Evolutionary conservation across 2,329 filamentous ascomycete genomes (phyloP), one percentile per base, ranked within the genome.

Genomic region (Colletotrichum destructivum): DNA sequence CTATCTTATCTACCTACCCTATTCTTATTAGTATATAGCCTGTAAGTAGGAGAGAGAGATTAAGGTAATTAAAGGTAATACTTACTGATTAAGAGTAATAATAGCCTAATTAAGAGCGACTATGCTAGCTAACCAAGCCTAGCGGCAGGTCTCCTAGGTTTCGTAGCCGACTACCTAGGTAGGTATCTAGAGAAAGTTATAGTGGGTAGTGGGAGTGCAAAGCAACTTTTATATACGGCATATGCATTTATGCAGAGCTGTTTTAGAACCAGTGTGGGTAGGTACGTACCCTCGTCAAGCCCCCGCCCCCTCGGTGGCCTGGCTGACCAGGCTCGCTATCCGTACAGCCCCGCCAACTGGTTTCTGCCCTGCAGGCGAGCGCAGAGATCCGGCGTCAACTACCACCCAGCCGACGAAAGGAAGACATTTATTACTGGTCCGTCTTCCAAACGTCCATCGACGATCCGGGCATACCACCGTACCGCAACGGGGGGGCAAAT

Each of bases 351-450:
- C 69, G 64, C 69, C 60, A 69, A 71, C 59, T 51, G 35, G 63
- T 66, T 70, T 69, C 67, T 63, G 69, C 59, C 57, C 59, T 63
- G 69, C 52, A 63, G 52, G 54, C 59, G 64, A 71, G 52, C 64
- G 57, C 44, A 62, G 57, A 63, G 40, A 71, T 46, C 40, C 69
- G 40, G 40, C 65, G 46, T 55, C 52, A 54, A 69, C 51, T 21
- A 68, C 51, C 40, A 56, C 51, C 44, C 40, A 49, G 31, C 31
- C 59, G 15, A 54, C 23, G 38, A 61, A 52, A 60, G 38, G 51
- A 61, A 67, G 42, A 67, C 46, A 54, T 62, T 59, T 46, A 12
- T 31, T 54, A n/a, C 40, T 26, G 23, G 56, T 44, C 54, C 61
- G 21, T 38, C 52, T 46, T 16, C 38, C 44, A 18, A 55, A 62